phyloP scores from a whole-genome alignment of 805 yeast species.

The Teunomyces aglyptinius region DNA sequence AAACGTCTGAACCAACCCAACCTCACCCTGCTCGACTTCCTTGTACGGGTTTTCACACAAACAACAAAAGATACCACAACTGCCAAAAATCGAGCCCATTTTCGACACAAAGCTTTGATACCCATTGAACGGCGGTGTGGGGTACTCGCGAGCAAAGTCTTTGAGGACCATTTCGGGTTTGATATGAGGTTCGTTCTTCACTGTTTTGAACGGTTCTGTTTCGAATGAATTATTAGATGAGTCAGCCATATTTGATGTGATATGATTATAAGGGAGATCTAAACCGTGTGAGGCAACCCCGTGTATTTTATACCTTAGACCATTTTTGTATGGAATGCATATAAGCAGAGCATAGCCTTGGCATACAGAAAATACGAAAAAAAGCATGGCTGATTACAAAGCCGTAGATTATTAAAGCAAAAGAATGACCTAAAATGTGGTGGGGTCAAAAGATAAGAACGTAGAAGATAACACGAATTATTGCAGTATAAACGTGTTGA shows the following conservation, averaged over 20 bases:
- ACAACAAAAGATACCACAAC: slow-evolving; percentile 55
- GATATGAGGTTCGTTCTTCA: slow-evolving; percentile 18
- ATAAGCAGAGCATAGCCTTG: not conserved
- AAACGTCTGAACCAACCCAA: slow-evolving; percentile 64
- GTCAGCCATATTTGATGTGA: not conserved
- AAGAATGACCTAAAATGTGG: too few species aligned
- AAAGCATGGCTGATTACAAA: not conserved
- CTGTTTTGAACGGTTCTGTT: slow-evolving; percentile 1
- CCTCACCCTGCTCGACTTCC: slow-evolving; percentile 62
- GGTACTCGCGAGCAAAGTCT: slow-evolving; percentile 41
- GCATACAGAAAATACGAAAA: not conserved
- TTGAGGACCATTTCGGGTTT: slow-evolving; percentile 43
- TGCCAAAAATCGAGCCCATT: slow-evolving; percentile 50
- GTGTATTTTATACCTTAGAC: not conserved
- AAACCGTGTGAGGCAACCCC: not conserved
- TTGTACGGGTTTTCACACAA: slow-evolving; percentile 59
- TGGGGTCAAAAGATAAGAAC: too few species aligned
- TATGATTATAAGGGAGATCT: too few species aligned
- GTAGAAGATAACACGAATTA: too few species aligned
- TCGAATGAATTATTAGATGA: slow-evolving; percentile 2
- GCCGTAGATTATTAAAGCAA: not conserved
- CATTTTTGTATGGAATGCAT: not conserved
- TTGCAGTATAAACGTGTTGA: too few species aligned
- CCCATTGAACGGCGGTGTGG: slow-evolving; percentile 37
- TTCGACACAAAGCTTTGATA: slow-evolving; percentile 41